Conservation (phyloP, 2,329 filamentous ascomycete species). For the Colletotrichum sp. region DNA sequence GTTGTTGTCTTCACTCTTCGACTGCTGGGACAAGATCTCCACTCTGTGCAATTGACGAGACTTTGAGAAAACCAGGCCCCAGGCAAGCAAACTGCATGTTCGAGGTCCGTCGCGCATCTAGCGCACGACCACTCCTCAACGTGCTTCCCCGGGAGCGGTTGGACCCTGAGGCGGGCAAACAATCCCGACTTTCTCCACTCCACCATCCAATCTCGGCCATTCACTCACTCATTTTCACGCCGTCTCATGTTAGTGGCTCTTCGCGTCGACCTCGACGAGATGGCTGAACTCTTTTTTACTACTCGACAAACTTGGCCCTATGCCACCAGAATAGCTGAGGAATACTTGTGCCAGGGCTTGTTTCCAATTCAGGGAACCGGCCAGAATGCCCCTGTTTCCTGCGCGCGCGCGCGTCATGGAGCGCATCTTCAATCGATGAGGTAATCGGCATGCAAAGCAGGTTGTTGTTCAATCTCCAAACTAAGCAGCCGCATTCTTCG, state of each 20-base stretch:
- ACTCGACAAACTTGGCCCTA: background rate
- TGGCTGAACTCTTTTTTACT: slow-evolving; percentile 3
- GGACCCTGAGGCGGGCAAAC: slow-evolving; percentile 12
- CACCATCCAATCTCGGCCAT: background rate
- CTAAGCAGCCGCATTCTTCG: background rate
- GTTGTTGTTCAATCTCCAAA: background rate
- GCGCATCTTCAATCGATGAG: background rate
- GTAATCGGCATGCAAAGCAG: background rate
- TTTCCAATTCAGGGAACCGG: background rate
- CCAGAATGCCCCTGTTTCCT: background rate
- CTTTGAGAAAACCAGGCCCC: background rate
- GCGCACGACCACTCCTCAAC: background rate
- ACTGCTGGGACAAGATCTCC: background rate
- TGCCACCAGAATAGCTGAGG: background rate
- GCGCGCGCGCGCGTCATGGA: background rate
- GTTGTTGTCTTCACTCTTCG: background rate
- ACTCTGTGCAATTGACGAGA: background rate
- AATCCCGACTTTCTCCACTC: background rate
- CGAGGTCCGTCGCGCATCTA: background rate
- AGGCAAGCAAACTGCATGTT: background rate
- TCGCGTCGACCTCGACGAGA: background rate
- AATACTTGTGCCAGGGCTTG: background rate
- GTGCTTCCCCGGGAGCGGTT: slow-evolving; percentile 13
- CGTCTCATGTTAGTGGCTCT: slow-evolving; percentile 10
- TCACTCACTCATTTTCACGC: slow-evolving; percentile 1